A percentile compares a stretch with the other conserved stretches of the same genome.
Evolutionary conservation across 805 yeast species (phyloP).

Genomic region (Yarrowia deformans): DNA sequence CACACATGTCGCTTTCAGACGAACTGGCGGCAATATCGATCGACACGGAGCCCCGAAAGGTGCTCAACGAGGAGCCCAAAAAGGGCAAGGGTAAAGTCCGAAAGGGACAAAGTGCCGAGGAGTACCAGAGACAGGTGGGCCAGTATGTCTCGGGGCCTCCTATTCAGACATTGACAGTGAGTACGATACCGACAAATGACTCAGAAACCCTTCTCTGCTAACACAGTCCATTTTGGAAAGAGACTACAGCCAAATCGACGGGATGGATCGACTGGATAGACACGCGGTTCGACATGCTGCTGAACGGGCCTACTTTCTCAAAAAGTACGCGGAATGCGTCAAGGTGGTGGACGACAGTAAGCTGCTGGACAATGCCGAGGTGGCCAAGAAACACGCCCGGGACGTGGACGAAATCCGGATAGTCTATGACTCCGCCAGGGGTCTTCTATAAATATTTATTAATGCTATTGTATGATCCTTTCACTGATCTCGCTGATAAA

Average conservation of each 20-base stretch:
- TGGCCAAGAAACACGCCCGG: conserved; percentile 50
- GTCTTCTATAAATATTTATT: conserved; percentile 18
- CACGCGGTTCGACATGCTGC: conserved; percentile 64
- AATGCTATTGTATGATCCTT: too few relatives aligned
- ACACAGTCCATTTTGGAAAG: conserved; percentile 32
- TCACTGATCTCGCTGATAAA: conserved; percentile 44
- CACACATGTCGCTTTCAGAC: conserved; percentile 17
- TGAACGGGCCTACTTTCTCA: conserved; percentile 66
- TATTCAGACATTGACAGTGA: conserved; percentile 30
- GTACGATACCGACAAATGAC: too few relatives aligned
- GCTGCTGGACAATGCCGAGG: conserved; percentile 58
- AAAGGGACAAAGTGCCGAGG: conserved; percentile 75
- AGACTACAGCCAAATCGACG: conserved; percentile 28
- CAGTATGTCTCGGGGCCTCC: conserved; percentile 68
- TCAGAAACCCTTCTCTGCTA: not conserved
- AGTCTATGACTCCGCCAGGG: conserved; percentile 49
- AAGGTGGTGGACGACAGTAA: conserved; percentile 54
- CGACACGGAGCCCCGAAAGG: conserved; percentile 8
- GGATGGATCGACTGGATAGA: conserved; percentile 59
- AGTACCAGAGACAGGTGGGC: conserved; percentile 59
- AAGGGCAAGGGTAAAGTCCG: conserved; percentile 50
- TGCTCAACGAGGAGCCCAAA: conserved; percentile 25
- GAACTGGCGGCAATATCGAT: conserved; percentile 24
- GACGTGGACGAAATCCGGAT: conserved; percentile 57
- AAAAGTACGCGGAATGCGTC: conserved; percentile 61